phyloP scores from a whole-genome alignment of 164 flowering plant genomes.

The Pachysandra terminalis region DNA sequence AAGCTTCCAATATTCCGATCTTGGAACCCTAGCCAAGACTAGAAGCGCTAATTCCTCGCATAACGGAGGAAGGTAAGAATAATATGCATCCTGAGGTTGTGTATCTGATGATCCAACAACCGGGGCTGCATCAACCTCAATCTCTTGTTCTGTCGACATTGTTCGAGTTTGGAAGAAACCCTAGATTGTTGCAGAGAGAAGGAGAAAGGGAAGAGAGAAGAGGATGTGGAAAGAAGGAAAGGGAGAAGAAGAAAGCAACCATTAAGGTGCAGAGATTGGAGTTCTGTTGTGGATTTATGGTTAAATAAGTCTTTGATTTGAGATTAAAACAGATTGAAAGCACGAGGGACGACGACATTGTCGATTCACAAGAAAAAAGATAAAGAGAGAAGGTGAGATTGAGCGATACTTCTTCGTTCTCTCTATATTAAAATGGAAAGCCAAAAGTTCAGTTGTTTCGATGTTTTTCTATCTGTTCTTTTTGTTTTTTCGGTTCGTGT shows the following conservation, averaged over 20 bases:
- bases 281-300: slow-evolving; percentile 5
- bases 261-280: background rate
- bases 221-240: no score
- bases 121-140: background rate
- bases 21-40: background rate
- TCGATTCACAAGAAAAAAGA: background rate
- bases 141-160: slow-evolving; percentile 21
- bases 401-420: background rate
- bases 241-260: background rate
- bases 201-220: no score
- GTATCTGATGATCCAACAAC: background rate
- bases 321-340: slow-evolving; percentile 3
- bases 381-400: background rate
- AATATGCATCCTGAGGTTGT: background rate
- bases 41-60: background rate
- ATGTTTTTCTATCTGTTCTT: no score
- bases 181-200: no score
- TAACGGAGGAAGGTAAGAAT: background rate
- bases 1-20: no score
- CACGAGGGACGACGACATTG: slow-evolving; percentile 1
- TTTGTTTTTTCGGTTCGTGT: no score
- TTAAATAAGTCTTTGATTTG: background rate
- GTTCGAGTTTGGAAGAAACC: background rate
- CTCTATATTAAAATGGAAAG: no score
- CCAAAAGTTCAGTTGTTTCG: no score